These are phyloP conservation scores for Gracilariopsis chorda DNA, from an alignment of 23 red algal genomes.

Conservation along the genomic window DNA sequence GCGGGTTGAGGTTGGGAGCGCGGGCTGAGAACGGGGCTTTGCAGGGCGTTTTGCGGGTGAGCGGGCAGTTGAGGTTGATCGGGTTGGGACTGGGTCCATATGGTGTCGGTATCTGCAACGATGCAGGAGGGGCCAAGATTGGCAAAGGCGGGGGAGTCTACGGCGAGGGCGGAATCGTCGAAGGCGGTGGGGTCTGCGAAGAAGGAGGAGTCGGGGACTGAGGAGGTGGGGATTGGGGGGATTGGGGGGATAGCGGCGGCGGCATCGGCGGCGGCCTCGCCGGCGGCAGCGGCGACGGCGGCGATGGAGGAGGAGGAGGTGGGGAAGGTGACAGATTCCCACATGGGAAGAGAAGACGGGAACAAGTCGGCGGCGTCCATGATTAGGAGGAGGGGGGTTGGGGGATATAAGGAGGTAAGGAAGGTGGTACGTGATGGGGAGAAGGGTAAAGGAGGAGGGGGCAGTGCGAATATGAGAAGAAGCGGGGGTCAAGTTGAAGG, in stretches of 20 bases:
- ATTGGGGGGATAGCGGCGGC: background rate
- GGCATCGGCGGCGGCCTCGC: background rate
- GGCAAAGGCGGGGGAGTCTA: background rate
- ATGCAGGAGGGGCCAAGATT: background rate
- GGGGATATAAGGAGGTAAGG: no score
- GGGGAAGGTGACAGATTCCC: background rate
- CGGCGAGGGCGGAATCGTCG: no score
- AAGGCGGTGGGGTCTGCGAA: background rate
- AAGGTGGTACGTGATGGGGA: background rate
- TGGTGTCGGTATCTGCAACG: background rate
- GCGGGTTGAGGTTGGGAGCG: no score
- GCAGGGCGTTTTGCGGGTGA: no score
- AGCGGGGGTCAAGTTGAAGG: background rate
- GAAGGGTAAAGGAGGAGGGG: background rate
- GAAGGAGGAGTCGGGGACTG: background rate
- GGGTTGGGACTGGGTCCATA: no score
- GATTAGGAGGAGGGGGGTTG: background rate
- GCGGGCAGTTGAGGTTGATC: no score
- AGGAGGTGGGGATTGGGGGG: background rate
- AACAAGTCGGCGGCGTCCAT: slow-evolving; percentile 4
- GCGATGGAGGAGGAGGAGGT: background rate
- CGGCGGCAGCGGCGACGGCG: background rate
- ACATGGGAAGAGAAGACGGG: background rate
- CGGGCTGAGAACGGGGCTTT: no score
- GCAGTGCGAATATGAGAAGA: background rate